phyloP scores from a whole-genome alignment of 2,329 filamentous ascomycete species.

The Trichoderma semiorbis region DNA sequence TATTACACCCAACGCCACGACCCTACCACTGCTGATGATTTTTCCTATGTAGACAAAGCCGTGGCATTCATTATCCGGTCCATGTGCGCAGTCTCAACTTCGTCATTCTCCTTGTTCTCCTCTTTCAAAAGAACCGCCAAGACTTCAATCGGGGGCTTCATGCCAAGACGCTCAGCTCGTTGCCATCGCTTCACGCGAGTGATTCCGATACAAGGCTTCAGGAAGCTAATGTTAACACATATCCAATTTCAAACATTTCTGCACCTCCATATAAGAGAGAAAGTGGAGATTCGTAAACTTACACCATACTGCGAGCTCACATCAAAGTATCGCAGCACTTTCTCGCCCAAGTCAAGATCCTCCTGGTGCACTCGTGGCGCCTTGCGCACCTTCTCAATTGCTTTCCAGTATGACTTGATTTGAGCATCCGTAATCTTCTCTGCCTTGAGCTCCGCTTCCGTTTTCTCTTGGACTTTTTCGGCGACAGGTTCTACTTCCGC shows the following conservation, averaged over 20 bases:
- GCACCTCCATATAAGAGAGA: not conserved
- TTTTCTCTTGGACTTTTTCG: constrained; percentile 39
- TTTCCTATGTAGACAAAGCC: constrained; percentile 36
- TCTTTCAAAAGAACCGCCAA: constrained; percentile 78
- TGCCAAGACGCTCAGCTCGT: constrained; percentile 73
- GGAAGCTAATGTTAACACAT: not conserved
- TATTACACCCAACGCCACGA: constrained; percentile 19
- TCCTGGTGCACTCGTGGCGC: constrained; percentile 75
- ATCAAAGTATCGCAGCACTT: constrained; percentile 88
- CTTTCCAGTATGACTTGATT: constrained; percentile 74
- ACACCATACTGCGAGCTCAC: constrained; percentile 89
- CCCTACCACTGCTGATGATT: not conserved
- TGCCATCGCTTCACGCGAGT: constrained; percentile 80
- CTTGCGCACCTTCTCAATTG: constrained; percentile 64
- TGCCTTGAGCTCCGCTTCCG: constrained; percentile 55
- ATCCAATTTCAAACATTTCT: not conserved
- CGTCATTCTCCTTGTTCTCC: constrained; percentile 52
- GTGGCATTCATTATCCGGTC: constrained; percentile 61
- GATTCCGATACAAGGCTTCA: constrained; percentile 83
- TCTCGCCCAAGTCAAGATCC: constrained; percentile 70
- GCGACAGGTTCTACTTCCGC: constrained; percentile 26
- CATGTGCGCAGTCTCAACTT: constrained; percentile 66
- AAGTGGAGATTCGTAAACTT: constrained; percentile 41
- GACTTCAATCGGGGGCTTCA: constrained; percentile 88
- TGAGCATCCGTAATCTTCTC: constrained; percentile 63